Evolutionary conservation across 495 filamentous ascomycete genomes (phyloP).

Genomic region (Friedmanniomyces simplex): DNA sequence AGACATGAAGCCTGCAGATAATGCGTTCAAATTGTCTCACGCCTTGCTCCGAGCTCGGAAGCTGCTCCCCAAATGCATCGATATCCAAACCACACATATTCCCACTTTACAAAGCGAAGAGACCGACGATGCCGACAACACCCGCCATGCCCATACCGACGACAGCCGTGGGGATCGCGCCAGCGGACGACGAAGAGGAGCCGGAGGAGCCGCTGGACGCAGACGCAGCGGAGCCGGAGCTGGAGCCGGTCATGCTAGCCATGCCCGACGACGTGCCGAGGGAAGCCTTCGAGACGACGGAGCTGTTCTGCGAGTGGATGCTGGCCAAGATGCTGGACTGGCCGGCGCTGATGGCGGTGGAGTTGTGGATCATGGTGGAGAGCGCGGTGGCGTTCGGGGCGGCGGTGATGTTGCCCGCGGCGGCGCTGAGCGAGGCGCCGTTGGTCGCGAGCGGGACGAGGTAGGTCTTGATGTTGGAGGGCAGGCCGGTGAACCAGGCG

Average conservation of each 20-base stretch:
- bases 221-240: neutral
- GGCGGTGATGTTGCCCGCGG: slow-evolving; percentile 6
- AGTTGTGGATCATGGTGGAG: neutral
- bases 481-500: slow-evolving; percentile 22
- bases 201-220: slow-evolving; percentile 7
- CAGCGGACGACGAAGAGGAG: slow-evolving; percentile 22
- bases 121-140: slow-evolving; percentile 30
- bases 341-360: neutral
- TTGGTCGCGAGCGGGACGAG: slow-evolving; percentile 14
- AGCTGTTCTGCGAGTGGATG: slow-evolving; percentile 4
- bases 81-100: neutral
- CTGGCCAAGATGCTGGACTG: neutral
- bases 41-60: neutral
- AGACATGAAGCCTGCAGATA: neutral
- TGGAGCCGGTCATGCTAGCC: neutral
- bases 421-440: slow-evolving; percentile 4
- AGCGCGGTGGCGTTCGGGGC: neutral
- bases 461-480: slow-evolving; percentile 20
- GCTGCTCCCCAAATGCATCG: neutral
- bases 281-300: neutral
- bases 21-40: neutral
- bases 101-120: slow-evolving; percentile 30
- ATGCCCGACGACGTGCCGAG: slow-evolving; percentile 1
- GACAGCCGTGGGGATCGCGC: slow-evolving; percentile 26
- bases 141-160: slow-evolving; percentile 30